These are phyloP conservation scores for Heritiera littoralis DNA, from an alignment of 345 rosid species.

Conservation along the genomic window DNA sequence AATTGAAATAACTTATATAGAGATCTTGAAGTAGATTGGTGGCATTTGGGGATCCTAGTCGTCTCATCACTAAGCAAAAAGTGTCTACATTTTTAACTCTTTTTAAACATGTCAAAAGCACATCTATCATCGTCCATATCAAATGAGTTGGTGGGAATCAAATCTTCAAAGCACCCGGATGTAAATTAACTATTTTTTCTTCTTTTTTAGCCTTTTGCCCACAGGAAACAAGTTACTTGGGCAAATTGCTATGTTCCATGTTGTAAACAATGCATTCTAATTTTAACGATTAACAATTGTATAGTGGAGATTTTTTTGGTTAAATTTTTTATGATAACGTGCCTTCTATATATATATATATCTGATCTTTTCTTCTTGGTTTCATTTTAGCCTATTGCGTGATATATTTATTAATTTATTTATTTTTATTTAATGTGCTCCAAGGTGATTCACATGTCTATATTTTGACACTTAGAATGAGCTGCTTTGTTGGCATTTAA, in stretches of 20 bases:
- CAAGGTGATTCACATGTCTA: constrained; percentile 1
- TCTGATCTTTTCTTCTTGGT: background rate
- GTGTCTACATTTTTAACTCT: background rate
- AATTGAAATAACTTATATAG: constrained; percentile 12
- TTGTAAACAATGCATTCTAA: background rate
- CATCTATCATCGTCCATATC: background rate
- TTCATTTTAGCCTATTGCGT: background rate
- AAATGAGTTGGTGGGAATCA: background rate
- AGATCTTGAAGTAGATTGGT: constrained; percentile 8
- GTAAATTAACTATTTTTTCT: too few relatives aligned
- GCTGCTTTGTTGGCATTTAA: background rate
- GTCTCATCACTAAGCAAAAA: constrained; percentile 11
- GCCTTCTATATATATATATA: too few relatives aligned
- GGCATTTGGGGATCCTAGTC: constrained; percentile 16
- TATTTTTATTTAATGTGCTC: background rate
- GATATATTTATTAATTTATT: background rate
- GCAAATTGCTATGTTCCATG: background rate
- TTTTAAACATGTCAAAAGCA: constrained; percentile 5
- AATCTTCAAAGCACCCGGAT: background rate
- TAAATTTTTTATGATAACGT: background rate
- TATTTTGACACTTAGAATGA: background rate
- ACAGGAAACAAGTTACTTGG: background rate
- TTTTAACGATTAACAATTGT: background rate
- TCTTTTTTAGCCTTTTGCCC: background rate
- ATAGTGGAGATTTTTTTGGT: background rate